Conservation (phyloP, 2,329 filamentous ascomycete genomes). For the Nemania serpens region DNA sequence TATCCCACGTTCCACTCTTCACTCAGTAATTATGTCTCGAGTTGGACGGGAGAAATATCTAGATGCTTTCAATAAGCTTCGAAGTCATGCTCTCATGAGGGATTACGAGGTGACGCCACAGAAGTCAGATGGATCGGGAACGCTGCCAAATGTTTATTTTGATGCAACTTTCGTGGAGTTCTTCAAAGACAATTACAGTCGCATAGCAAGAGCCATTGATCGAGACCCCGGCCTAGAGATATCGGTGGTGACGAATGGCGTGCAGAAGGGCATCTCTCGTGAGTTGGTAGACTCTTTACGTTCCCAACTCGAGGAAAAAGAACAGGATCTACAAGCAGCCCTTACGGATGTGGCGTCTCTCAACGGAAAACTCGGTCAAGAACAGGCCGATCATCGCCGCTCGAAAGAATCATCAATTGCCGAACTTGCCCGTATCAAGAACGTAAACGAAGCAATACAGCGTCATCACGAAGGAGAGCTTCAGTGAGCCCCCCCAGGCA, state of each 20-base stretch:
- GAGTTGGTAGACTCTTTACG: constrained; percentile 88
- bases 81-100: constrained; percentile 77
- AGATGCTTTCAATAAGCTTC: constrained; percentile 76
- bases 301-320: constrained; percentile 75
- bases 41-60: constrained; percentile 88
- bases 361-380: constrained; percentile 66
- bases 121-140: constrained; percentile 58
- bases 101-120: constrained; percentile 89
- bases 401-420: constrained; percentile 62
- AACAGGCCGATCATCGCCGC: constrained; percentile 72
- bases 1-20: constrained; percentile 78
- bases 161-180: constrained; percentile 89
- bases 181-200: constrained; percentile 93
- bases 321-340: constrained; percentile 53
- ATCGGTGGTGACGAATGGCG: constrained; percentile 75
- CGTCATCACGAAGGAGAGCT: constrained; percentile 71
- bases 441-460: constrained; percentile 72
- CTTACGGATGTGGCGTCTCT: constrained; percentile 53
- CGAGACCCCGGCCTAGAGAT: constrained; percentile 88
- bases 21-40: constrained; percentile 75
- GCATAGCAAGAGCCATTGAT: constrained; percentile 82
- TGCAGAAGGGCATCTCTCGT: constrained; percentile 89
- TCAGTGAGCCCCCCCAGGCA: constrained; percentile 45
- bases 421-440: constrained; percentile 63
- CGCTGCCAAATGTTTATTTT: constrained; percentile 81